Evolutionary conservation across 495 filamentous ascomycete species (phyloP).

Genomic region (Pyrenula aspistea): DNA sequence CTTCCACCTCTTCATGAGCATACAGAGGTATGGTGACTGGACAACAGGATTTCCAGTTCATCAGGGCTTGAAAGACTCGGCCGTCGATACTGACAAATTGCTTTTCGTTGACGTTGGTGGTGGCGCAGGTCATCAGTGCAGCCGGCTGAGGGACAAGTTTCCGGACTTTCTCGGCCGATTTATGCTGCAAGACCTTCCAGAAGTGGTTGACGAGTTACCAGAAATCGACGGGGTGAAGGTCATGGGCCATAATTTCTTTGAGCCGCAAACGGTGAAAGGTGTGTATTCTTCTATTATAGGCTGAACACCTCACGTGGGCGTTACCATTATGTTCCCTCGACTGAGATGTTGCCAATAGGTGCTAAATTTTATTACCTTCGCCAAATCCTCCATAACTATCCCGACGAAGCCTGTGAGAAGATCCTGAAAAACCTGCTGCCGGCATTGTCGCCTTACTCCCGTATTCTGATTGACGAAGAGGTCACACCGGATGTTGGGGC

Average conservation of each 20-base stretch:
- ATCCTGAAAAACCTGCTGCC: constrained; percentile 21
- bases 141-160: constrained; percentile 19
- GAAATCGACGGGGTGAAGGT: constrained; percentile 13
- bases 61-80: not conserved
- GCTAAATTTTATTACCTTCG: constrained; percentile 30
- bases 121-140: constrained; percentile 33
- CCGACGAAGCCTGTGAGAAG: constrained; percentile 18
- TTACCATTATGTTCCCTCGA: too few species aligned
- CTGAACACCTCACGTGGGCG: too few species aligned
- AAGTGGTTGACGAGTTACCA: constrained; percentile 23
- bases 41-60: constrained; percentile 15
- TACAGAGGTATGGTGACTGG: constrained; percentile 18
- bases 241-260: constrained; percentile 38
- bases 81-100: constrained; percentile 8
- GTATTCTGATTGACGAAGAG: constrained; percentile 31
- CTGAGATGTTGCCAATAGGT: constrained; percentile 12
- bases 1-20: constrained; percentile 27
- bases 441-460: constrained; percentile 21
- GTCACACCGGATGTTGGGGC: constrained; percentile 16
- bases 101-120: constrained; percentile 47
- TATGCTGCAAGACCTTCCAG: constrained; percentile 35
- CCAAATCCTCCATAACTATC: constrained; percentile 27
- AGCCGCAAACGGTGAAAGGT: constrained; percentile 31
- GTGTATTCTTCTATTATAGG: not conserved
- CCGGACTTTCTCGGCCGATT: constrained; percentile 23